A percentile compares a stretch with the other conserved stretches of the same genome.
Conservation (phyloP, 2,329 filamentous ascomycete genomes). For the Talaromyces islandicus region DNA sequence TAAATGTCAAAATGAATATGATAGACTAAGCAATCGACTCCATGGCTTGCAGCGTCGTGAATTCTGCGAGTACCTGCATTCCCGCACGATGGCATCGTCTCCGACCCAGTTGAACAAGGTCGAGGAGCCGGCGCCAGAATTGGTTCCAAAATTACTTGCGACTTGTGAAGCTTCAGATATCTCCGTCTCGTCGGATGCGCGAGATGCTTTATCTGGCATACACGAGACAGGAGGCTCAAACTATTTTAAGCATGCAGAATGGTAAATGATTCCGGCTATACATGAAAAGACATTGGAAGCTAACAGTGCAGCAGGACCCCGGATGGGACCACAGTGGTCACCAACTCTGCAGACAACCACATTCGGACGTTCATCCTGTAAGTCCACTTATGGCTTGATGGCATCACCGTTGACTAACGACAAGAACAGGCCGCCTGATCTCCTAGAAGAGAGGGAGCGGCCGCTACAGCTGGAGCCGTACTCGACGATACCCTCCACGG, state of each 20-base stretch:
- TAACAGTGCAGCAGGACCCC: conserved; percentile 34
- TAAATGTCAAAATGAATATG: background rate
- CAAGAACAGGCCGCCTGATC: conserved; percentile 38
- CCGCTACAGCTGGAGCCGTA: conserved; percentile 41
- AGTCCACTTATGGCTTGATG: conserved; percentile 12
- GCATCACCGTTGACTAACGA: background rate
- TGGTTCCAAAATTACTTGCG: conserved; percentile 2
- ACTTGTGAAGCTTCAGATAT: conserved; percentile 1
- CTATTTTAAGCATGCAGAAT: conserved; percentile 43
- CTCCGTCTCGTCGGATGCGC: background rate
- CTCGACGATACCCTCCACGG: conserved; percentile 38
- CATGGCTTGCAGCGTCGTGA: background rate
- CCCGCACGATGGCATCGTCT: background rate
- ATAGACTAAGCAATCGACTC: background rate
- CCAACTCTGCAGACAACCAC: conserved; percentile 45
- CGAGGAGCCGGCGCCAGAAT: background rate
- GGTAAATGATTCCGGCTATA: conserved; percentile 23
- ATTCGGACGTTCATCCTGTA: conserved; percentile 52
- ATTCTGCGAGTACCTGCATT: background rate
- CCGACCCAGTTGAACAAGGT: background rate
- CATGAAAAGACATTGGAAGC: background rate
- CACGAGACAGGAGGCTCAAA: conserved; percentile 17
- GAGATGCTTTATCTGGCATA: background rate
- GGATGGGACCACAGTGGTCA: conserved; percentile 54
- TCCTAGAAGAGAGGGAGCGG: conserved; percentile 35